A percentile compares a stretch with the other conserved stretches of the same genome.
phyloP scores from a whole-genome alignment of 306 rosid species.

The Cicer yamashitae region DNA sequence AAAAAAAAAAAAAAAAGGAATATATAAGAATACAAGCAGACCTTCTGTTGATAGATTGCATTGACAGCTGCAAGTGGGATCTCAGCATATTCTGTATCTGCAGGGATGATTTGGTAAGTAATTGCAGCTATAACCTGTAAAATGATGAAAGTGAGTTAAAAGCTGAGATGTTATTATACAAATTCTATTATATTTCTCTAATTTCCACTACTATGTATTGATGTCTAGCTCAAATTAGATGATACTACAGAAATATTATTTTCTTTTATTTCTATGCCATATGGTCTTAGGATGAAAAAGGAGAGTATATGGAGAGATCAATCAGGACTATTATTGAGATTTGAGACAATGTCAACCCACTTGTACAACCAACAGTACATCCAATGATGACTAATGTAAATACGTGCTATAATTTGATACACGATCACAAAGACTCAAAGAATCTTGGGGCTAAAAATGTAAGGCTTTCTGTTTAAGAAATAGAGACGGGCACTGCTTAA shows the following conservation, averaged over 20 bases:
- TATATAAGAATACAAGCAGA: constrained; percentile 36
- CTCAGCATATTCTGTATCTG: constrained; percentile 90
- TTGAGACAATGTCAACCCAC: constrained; percentile 2
- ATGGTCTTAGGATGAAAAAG: constrained; percentile 26
- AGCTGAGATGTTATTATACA: constrained; percentile 3
- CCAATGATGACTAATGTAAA: constrained; percentile 30
- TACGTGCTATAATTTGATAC: constrained; percentile 27
- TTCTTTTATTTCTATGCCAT: constrained; percentile 8
- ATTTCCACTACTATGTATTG: neutral
- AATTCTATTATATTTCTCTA: neutral
- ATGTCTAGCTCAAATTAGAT: constrained; percentile 31
- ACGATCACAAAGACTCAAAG: neutral
- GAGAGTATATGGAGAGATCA: constrained; percentile 22
- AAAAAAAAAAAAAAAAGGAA: neutral
- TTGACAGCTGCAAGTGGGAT: constrained; percentile 88
- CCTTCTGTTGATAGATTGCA: constrained; percentile 74
- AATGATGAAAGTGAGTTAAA: neutral
- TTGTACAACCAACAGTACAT: constrained; percentile 11
- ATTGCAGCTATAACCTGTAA: constrained; percentile 84
- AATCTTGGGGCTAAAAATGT: neutral
- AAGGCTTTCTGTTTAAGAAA: constrained; percentile 25
- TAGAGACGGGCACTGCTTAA: neutral
- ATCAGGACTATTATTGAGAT: neutral
- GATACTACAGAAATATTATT: neutral
- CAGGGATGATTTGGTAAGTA: constrained; percentile 84